Base-by-base conservation (phyloP, 441 rosid species). In the Raphanus hybrid region DNA sequence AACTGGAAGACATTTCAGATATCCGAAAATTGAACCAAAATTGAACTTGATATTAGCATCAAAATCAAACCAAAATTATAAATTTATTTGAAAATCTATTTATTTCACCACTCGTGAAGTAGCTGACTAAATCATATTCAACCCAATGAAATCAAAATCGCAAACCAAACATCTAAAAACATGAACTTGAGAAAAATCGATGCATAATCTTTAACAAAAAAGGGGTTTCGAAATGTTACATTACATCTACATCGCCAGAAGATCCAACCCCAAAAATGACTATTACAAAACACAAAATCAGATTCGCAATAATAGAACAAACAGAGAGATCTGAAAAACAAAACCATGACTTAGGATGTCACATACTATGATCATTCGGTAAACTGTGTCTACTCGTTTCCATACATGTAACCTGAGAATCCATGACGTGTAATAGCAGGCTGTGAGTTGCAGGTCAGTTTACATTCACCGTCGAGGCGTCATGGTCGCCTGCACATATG, bases 1-100 rank as follows among this genome's bases (percentile, higher is more conserved):
- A 61, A 32, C 69, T 48, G 5, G 11, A 45, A 63, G 66, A 39
- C n/a, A 4, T 63, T 48, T 7, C 5, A 26, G 59, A 15, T 52
- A 59, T 70, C 41, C 35, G 52, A 12, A 12, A n/a, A n/a, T n/a
- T n/a, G n/a, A n/a, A n/a, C n/a, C n/a, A n/a, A n/a, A n/a, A n/a
- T n/a, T 16, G 59, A 59, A 43, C 14, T 48, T 0, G 23, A 69
- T 5, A 41, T 41, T 41, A 69, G 67, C 48, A 41, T 75, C 48
- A 26, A 14, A 23, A 61, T 50, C 71, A 50, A 27, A 8, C 52
- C 12, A 2, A 39, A 39, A 66, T 6, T 15, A n/a, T n/a, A n/a
- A n/a, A n/a, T n/a, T n/a, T n/a, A n/a, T n/a, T n/a, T 41, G 48
- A 10, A 41, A 41, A 34, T 34, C 39, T 8, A 41, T 41, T 41